These are phyloP conservation scores for Spizellomyces punctatus DNA, from an alignment of 192 early-diverging fungal genomes.

Conservation along the genomic window DNA sequence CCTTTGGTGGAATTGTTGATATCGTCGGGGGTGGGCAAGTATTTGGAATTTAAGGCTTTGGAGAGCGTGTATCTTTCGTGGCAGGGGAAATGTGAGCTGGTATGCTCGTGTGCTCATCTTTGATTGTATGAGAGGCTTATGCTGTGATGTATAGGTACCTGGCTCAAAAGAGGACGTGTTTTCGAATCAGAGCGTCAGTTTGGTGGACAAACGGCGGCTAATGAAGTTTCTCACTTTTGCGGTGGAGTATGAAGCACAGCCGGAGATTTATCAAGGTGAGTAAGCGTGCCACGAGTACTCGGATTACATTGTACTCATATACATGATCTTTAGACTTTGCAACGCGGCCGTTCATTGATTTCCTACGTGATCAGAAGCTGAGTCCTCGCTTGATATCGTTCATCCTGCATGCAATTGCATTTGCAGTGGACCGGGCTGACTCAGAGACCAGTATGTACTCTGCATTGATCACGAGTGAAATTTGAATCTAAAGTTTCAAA, in stretches of 20 bases:
- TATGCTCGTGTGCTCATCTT: slow-evolving; percentile 11
- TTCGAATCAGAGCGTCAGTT: slow-evolving; percentile 66
- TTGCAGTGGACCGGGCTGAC: slow-evolving; percentile 17
- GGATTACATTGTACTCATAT: background rate
- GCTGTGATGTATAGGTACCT: slow-evolving; percentile 62
- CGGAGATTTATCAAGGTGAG: slow-evolving; percentile 4
- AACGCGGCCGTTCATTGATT: slow-evolving; percentile 15
- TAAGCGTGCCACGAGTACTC: background rate
- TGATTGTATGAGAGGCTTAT: background rate
- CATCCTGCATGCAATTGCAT: slow-evolving; percentile 41
- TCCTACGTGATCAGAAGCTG: slow-evolving; percentile 19
- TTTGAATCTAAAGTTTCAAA: slow-evolving; percentile 4
- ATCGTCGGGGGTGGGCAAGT: slow-evolving; percentile 74
- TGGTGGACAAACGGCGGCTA: slow-evolving; percentile 87
- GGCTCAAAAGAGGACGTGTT: slow-evolving; percentile 93
- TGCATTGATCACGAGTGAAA: too few species aligned
- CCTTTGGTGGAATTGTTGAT: slow-evolving; percentile 75
- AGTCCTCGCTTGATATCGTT: slow-evolving; percentile 24
- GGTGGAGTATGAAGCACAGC: background rate
- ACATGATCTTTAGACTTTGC: background rate
- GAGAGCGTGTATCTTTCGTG: slow-evolving; percentile 67
- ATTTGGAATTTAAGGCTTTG: slow-evolving; percentile 86
- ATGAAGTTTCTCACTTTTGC: slow-evolving; percentile 81
- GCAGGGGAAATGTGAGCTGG: slow-evolving; percentile 50
- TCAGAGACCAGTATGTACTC: background rate